Evolutionary conservation across 2,329 filamentous ascomycete species (phyloP).

Genomic region (Fusarium decemcellulare): DNA sequence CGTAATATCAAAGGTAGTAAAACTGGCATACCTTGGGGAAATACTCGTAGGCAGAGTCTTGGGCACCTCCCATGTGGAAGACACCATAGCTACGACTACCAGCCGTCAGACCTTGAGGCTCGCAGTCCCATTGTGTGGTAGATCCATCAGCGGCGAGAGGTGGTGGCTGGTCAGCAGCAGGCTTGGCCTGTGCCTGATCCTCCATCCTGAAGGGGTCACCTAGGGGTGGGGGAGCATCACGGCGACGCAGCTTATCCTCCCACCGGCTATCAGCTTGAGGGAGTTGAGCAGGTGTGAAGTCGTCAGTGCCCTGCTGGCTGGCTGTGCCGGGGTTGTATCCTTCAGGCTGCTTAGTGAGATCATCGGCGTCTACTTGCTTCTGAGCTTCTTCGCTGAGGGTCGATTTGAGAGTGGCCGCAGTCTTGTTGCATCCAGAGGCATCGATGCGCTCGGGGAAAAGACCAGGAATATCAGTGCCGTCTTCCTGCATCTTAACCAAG

Average conservation of each 20-base stretch:
- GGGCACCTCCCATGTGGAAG: slow-evolving; percentile 74
- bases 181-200: slow-evolving; percentile 6
- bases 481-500: slow-evolving; percentile 81
- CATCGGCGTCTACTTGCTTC: slow-evolving; percentile 52
- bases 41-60: slow-evolving; percentile 81
- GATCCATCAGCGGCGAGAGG: slow-evolving; percentile 54
- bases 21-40: slow-evolving; percentile 68
- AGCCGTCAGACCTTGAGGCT: slow-evolving; percentile 70
- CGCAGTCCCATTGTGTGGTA: slow-evolving; percentile 63
- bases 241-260: slow-evolving; percentile 38
- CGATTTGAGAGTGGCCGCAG: slow-evolving; percentile 53
- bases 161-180: slow-evolving; percentile 25
- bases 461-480: slow-evolving; percentile 78
- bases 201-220: slow-evolving; percentile 7
- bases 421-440: slow-evolving; percentile 81
- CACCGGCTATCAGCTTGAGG: slow-evolving; percentile 35
- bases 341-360: slow-evolving; percentile 45
- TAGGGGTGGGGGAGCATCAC: slow-evolving; percentile 13
- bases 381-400: slow-evolving; percentile 54
- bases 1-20: neutral
- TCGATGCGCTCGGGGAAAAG: slow-evolving; percentile 86
- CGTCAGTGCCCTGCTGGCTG: slow-evolving; percentile 8
- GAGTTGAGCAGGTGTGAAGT: slow-evolving; percentile 22
- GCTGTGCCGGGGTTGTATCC: slow-evolving; percentile 40
- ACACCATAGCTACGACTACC: slow-evolving; percentile 60